Percentiles rank a stretch among this genome's conserved stretches.
Conservation (phyloP, 116 monocot species). For the Posidonia oceanica region DNA sequence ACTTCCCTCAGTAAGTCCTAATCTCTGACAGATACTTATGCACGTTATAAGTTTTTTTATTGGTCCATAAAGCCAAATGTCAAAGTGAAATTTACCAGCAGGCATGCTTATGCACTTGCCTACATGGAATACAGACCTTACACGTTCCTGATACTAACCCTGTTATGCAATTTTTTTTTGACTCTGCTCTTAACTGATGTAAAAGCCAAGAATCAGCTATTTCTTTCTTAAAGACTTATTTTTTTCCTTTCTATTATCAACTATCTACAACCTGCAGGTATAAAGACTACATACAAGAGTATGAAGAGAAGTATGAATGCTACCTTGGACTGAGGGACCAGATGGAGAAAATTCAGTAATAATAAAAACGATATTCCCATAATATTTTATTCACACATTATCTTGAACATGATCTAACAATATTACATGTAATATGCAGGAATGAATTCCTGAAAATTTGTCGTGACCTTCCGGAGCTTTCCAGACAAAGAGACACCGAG, state of each 20-base stretch:
- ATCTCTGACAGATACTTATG: not conserved
- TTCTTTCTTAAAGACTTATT: too few relatives aligned
- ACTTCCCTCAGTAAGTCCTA: conserved; percentile 54
- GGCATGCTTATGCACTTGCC: not conserved
- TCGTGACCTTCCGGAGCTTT: conserved; percentile 40
- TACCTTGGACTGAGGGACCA: conserved; percentile 59
- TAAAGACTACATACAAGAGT: conserved; percentile 79
- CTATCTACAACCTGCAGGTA: conserved; percentile 27
- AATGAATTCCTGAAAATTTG: conserved; percentile 64
- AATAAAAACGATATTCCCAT: not conserved
- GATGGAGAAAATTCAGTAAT: conserved; percentile 71
- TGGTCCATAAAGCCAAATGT: not conserved
- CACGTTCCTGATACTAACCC: too few relatives aligned
- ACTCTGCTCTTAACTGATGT: not conserved
- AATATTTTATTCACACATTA: not conserved
- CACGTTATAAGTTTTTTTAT: not conserved
- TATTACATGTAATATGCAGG: conserved; percentile 25
- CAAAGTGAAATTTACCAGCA: not conserved
- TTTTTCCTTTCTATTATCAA: not conserved
- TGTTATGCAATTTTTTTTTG: not conserved
- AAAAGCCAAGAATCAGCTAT: not conserved
- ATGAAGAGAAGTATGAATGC: conserved; percentile 56
- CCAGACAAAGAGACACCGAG: conserved; percentile 34
- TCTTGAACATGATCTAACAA: not conserved
- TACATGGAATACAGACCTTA: too few relatives aligned